phyloP scores from a whole-genome alignment of 495 filamentous ascomycete genomes.

The Aspergillus baeticus region DNA sequence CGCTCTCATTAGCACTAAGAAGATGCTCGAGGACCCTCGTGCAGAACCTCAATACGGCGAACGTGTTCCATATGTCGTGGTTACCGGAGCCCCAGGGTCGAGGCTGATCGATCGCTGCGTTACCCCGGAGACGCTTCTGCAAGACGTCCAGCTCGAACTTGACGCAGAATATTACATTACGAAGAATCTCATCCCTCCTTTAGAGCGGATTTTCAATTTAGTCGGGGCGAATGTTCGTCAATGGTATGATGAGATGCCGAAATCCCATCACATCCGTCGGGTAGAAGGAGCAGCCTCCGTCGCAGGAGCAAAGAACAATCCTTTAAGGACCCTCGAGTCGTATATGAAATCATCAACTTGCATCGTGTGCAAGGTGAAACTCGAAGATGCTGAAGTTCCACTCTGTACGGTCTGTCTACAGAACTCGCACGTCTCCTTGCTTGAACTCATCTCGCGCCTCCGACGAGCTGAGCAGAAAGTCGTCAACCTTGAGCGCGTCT shows the following conservation, averaged over 20 bases:
- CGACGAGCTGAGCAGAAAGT: slow-evolving; percentile 62
- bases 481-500: slow-evolving; percentile 68
- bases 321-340: slow-evolving; percentile 73
- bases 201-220: slow-evolving; percentile 96
- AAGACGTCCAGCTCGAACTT: slow-evolving; percentile 73
- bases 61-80: slow-evolving; percentile 89
- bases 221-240: slow-evolving; percentile 87
- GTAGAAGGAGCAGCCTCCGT: slow-evolving; percentile 37
- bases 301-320: slow-evolving; percentile 28
- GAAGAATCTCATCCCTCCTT: slow-evolving; percentile 91
- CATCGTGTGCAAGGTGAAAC: slow-evolving; percentile 69
- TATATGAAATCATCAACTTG: slow-evolving; percentile 83
- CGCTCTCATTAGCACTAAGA: slow-evolving; percentile 77
- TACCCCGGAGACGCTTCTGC: slow-evolving; percentile 77
- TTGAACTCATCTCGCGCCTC: slow-evolving; percentile 59
- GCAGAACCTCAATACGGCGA: slow-evolving; percentile 94
- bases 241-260: slow-evolving; percentile 98
- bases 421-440: slow-evolving; percentile 55
- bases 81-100: slow-evolving; percentile 82
- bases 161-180: slow-evolving; percentile 96
- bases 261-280: slow-evolving; percentile 69
- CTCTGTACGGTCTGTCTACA: slow-evolving; percentile 66
- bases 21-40: slow-evolving; percentile 82
- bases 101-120: slow-evolving; percentile 88
- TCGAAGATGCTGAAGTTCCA: slow-evolving; percentile 45